Evolutionary conservation across 2,329 filamentous ascomycete species (phyloP), one percentile per base, ranked within the genome.

Genomic region (Pseudogymnoascus sp.): DNA sequence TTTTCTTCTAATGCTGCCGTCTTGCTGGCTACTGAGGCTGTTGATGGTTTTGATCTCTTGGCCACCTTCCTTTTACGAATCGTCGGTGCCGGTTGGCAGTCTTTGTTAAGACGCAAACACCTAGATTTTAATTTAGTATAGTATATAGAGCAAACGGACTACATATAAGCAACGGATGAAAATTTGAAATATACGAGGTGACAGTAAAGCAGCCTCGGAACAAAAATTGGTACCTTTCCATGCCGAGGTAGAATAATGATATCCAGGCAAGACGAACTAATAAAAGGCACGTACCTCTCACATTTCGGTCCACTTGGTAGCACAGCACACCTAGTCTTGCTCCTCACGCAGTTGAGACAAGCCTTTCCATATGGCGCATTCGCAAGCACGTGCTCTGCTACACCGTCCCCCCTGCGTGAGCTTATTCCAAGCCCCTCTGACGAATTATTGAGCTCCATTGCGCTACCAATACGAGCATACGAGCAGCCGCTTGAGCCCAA

Each of bases 1-100:
- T 67, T 67, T 47, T 66, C 54, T 47, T 67, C 66, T 10, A 67
- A 63, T 23, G 64, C 64, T 40, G 66, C 66, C 8, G 66, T 66
- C 39, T 66, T 67, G 12, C 26, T 57, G 16, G 47, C 47, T 18
- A 57, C 47, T 18, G 26, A 57, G 26, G 47, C 47, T 6, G 37
- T 40, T 29, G 61, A 47, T 23, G 61, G 60, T 29, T 64, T 62
- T 60, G 62, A 36, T 26, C 57, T 63, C 60, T 63, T 67, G 11
- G 36, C 51, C 18, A 23, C 57, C 11, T 57, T 57, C 60, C 62
- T 67, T 23, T 63, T 64, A 14, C 62, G 64, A 16, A 54, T 57
- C 31, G 59, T 63, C 31, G 45, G 37, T 18, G 63, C 61, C n/a
- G 65, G 65, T 18, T 66, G 63, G 12, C 66, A 67, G 37, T 62